Evolutionary conservation across 306 rosid species (phyloP).

Genomic region (Ormosia emarginata): DNA sequence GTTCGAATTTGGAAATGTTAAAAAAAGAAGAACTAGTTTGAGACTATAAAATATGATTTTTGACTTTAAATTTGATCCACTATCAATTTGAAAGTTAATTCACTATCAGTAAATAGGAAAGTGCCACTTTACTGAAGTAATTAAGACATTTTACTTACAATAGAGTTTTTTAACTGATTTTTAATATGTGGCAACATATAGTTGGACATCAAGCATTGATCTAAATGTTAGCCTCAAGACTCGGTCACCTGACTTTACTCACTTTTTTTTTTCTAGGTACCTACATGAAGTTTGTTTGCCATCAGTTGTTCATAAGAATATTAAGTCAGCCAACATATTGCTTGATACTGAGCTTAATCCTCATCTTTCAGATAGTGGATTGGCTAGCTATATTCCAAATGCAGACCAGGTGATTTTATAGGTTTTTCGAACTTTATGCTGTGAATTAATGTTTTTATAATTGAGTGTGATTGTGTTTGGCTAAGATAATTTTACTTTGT

Average conservation of each 20-base stretch:
- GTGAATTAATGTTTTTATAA: not conserved
- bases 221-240: constrained; percentile 5
- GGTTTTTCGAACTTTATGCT: not conserved
- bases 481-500: not conserved
- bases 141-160: not conserved
- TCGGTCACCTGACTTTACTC: constrained; percentile 3
- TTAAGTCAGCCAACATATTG: constrained; percentile 81
- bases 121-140: not conserved
- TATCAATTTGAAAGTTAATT: not conserved
- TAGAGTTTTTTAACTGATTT: not conserved
- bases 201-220: constrained; percentile 12
- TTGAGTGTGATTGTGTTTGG: not conserved
- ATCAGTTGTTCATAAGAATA: constrained; percentile 83
- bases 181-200: constrained; percentile 2
- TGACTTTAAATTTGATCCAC: not conserved
- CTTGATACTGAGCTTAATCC: constrained; percentile 94
- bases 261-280: constrained; percentile 57
- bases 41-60: not conserved
- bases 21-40: not conserved
- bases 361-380: constrained; percentile 89
- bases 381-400: constrained; percentile 72
- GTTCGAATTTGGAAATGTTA: constrained; percentile 1
- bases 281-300: constrained; percentile 97
- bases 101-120: not conserved
- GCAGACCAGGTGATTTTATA: constrained; percentile 61